Evolutionary conservation across 768 basidiomycete genomes (phyloP), one percentile per base, ranked within the genome.

Genomic region (Polyporus arcularius): DNA sequence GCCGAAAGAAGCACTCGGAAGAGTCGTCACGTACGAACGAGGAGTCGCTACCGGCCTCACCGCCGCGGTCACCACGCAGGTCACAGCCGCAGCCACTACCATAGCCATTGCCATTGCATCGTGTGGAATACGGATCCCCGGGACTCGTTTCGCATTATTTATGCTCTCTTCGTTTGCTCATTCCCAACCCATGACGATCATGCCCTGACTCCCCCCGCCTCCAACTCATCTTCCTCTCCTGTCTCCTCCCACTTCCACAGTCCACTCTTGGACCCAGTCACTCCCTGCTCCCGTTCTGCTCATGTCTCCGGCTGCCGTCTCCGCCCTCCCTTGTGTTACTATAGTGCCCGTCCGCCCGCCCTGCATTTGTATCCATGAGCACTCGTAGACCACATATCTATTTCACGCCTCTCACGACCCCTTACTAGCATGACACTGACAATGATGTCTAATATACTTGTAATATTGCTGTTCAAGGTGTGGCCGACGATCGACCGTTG

Each of bases 1-100:
- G 63, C 28, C 28, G 63, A 35, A 67, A 65, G 61, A 62, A 61
- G 49, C 62, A 57, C 21, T 41, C 60, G 46, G 42, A 45, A 46
- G 56, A 63, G 41, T 57, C 61, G 43, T 57, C 61, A 50, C 50
- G 28, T 26, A 45, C 45, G 47, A 16, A 53, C 30, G 47, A 57
- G 35, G 61, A 56, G 42, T 49, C 60, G 1, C 46, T 49, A 32
- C 26, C 52, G 38, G 32, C 47, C 8, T 61, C 60, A 9, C 54
- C 55, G 50, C 60, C 55, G n/a, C 49, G 26, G 9, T 56, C 60
- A 15, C 60, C 60, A 4, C 46, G 8, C 8, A 2, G 47, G 30
- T 35, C 30, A 3, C 35, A 39, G 12, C 28, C 46, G 5, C 4
- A 9, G 9, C 46, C 21, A 5, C 21, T 21, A 18, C 45, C 49